Base-by-base conservation (phyloP, 163 green algal species). In the Chloromonas sp. region DNA sequence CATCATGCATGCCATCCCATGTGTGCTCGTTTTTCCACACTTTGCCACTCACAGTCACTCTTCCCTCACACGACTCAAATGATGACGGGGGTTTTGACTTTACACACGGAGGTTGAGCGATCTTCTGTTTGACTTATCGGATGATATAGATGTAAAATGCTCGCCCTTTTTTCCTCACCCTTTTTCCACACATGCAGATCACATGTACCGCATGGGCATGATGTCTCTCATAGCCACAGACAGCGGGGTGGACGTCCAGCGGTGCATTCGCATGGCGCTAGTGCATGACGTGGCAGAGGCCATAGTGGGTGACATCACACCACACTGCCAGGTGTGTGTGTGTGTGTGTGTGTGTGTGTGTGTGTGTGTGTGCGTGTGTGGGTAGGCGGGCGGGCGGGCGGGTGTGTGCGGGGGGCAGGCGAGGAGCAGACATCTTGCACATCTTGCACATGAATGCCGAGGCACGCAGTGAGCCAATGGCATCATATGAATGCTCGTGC, bases 271-370 rank as follows among this genome's bases (percentile, higher is more conserved):
- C 82, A 93, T 98, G 88, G 92, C 96, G 0, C 82, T 98, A 3
- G 93, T 97, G 3, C 96, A 98, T 85, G 96, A 98, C 86, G 84
- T 98, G 70, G 96, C 96, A 57, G 96, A 98, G 91, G 89, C 92
- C 3, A 93, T 98, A 61, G 96, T 97, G 62, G 96, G 96, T 0
- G 96, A 98, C 89, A 98, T 98, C 85, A 96, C 96, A 0, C 96
- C 96, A 1, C 87, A 92, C 81, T 96, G 93, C 89, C 92, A 92
- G 14, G 89, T 98, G 11, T 36, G 36, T 36, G 36, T 36, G 36
- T 36, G 36, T 58, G 3, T 83, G 5, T 14, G 11, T 36, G 60
- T 70, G 14, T 62, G 13, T 58, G 3, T 83, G 5, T 14, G 11
- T 36, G 60, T 70, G 14, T 62, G 13, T 70, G 14, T 13, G 70